Evolutionary conservation across 352 stramenopile species (phyloP), one percentile per base, ranked within the genome.

Genomic region (Blastocystis sp.): DNA sequence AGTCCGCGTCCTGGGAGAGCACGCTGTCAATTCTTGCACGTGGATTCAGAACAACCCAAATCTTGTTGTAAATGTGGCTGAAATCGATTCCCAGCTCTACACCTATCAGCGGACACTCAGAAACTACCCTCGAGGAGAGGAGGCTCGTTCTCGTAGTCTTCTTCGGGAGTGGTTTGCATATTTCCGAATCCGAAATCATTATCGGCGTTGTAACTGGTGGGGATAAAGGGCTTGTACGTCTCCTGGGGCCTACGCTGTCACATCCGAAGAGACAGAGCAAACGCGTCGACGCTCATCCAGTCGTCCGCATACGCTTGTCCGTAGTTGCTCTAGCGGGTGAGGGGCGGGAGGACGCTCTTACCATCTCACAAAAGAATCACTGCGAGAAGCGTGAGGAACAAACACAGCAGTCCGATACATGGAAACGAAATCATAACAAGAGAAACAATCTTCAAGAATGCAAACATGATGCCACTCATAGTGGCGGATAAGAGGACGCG

Each of bases 41-140:
- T 34, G 74, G 74, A 84, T 84, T 84, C 28, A 84, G 40, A 7
- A 84, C 74, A 21, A 84, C 74, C 14, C 65, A 59, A 67, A 84
- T 84, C 74, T 84, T 84, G 45, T 84, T 84, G 52, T 69, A 67
- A 40, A 84, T 84, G 40, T 84, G 74, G 41, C 74, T 84, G 38
- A 84, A 84, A 84, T 84, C 74, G n/a, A 84, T 84, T 67, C 74
- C 74, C 53, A 84, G 52, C 48, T 84, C 74, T 84, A 70, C 40
- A 52, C 19, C 2, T 84, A 4, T 9, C n/a, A 10, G 14, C 4
- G 9, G 0, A 19, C 9, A 69, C 1, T 17, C n/a, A 52, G 52
- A 11, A 59, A 53, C 1, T 52, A 84, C 74, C 74, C 43, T 84
- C 74, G 40, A 84, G 60, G 48, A 84, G 74, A 48, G 74, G 74